Base-by-base conservation (phyloP, 345 rosid species). In the Brassica carinata region DNA sequence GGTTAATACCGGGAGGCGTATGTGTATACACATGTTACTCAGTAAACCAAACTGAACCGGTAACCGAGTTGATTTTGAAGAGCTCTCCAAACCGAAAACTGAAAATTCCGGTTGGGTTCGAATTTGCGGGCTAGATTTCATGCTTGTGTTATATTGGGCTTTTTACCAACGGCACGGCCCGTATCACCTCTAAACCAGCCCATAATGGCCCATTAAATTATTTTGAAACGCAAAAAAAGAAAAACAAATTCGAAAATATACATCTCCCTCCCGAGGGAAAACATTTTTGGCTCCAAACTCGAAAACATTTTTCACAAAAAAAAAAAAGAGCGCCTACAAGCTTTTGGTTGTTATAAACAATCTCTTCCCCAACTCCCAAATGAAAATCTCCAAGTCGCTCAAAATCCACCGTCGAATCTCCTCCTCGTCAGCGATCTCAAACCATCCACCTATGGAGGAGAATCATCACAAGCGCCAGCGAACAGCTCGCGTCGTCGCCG, bases 381-480 rank as follows among this genome's bases (percentile, higher is more conserved):
- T 58, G 51, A 18, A 65, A 58, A 78, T 57, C 61, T 48, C 55
- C 57, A 48, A 48, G 5, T 48, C 57, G 17, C 5, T 2, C 59
- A 53, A 38, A 17, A 3, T 29, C n/a, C 61, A 29, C 48, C 73
- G 17, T 15, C 27, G 19, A 30, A 78, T 78, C 67, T 55, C 15
- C 62, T 5, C 1, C 67, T 23, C 3, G 31, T 15, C 17, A 4
- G 6, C 57, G 57, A 14, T 48, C 17, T 14, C 57, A 1, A 5
- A 48, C 57, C 57, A 14, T 26, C 57, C 65, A 51, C 48, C 73
- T 3, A 88, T 90, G 94, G 89, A 86, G 78, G 72, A 86, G 77
- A 74, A 34, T 40, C 81, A 77, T 3, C 66, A 34, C 3, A 80
- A 79, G 69, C 85, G 79, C 43, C 87, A 72, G 76, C 81, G 76